These are phyloP conservation scores for Petunia axillaris DNA, from an alignment of 257 asterid genomes.

Conservation along the genomic window DNA sequence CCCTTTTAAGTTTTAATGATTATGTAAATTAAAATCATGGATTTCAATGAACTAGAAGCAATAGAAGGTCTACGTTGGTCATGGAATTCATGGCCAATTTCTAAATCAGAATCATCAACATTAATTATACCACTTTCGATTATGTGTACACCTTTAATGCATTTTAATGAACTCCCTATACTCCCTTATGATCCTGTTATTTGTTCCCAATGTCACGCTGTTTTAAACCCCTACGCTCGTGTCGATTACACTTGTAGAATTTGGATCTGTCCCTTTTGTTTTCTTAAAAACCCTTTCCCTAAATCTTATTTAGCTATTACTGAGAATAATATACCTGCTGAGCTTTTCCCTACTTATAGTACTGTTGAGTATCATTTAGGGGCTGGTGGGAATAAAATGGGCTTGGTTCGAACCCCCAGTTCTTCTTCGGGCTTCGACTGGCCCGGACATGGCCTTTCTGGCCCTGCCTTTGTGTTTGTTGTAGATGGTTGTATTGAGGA, in stretches of 20 bases:
- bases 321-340: slow-evolving; percentile 87
- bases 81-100: slow-evolving; percentile 82
- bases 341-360: slow-evolving; percentile 93
- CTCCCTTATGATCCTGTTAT: slow-evolving; percentile 72
- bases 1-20: too few relatives aligned
- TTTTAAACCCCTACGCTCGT: slow-evolving; percentile 86
- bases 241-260: slow-evolving; percentile 69
- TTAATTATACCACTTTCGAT: slow-evolving; percentile 81
- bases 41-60: slow-evolving; percentile 89
- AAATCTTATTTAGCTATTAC: slow-evolving; percentile 61
- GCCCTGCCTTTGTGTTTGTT: slow-evolving; percentile 84
- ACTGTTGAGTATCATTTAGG: slow-evolving; percentile 83
- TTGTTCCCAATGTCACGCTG: slow-evolving; percentile 75
- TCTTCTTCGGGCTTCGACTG: slow-evolving; percentile 46
- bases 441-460: slow-evolving; percentile 39
- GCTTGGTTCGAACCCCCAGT: slow-evolving; percentile 30
- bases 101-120: slow-evolving; percentile 65
- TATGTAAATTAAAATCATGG: slow-evolving; percentile 46
- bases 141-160: slow-evolving; percentile 79
- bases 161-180: slow-evolving; percentile 75
- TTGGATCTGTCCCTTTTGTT: slow-evolving; percentile 88
- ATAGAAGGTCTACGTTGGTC: slow-evolving; percentile 98
- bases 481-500: slow-evolving; percentile 73
- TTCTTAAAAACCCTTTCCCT: slow-evolving; percentile 68
- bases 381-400: slow-evolving; percentile 26